Conservation (phyloP, 306 rosid species). For the Ammopiptanthus mongolicus region DNA sequence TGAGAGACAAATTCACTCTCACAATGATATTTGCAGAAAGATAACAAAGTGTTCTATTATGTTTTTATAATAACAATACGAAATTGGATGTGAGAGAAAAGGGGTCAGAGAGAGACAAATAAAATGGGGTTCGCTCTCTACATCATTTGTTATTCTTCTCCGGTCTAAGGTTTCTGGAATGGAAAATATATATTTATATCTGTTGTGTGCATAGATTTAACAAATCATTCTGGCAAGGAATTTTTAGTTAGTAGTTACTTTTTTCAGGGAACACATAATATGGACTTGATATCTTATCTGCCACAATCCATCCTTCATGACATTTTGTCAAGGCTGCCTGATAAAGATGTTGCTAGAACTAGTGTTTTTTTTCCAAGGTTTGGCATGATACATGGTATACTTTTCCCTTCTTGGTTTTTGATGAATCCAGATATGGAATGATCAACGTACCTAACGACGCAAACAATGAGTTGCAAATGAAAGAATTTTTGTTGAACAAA, state of each 20-base stretch:
- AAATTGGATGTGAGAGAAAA: too few species aligned
- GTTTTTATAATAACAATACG: too few species aligned
- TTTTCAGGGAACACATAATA: neutral
- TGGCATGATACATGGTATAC: neutral
- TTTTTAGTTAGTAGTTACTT: neutral
- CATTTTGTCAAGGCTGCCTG: slow-evolving; percentile 13
- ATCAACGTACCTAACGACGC: neutral
- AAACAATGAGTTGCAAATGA: too few species aligned
- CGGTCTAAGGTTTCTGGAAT: too few species aligned
- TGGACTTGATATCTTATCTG: neutral
- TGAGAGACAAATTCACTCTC: too few species aligned
- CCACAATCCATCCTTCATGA: slow-evolving; percentile 14
- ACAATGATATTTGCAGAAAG: too few species aligned
- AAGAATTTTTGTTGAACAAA: neutral
- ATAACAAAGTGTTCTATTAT: too few species aligned
- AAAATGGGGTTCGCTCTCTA: too few species aligned
- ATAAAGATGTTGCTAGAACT: neutral
- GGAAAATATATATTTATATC: too few species aligned
- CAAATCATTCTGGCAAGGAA: neutral
- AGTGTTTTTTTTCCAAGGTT: neutral
- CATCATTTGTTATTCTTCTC: too few species aligned
- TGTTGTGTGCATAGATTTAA: too few species aligned
- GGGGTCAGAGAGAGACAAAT: too few species aligned
- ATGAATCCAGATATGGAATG: neutral
- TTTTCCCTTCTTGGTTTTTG: neutral